These are phyloP conservation scores for Scutellaria baicalensis DNA, from an alignment of 257 asterid genomes.

Conservation along the genomic window DNA sequence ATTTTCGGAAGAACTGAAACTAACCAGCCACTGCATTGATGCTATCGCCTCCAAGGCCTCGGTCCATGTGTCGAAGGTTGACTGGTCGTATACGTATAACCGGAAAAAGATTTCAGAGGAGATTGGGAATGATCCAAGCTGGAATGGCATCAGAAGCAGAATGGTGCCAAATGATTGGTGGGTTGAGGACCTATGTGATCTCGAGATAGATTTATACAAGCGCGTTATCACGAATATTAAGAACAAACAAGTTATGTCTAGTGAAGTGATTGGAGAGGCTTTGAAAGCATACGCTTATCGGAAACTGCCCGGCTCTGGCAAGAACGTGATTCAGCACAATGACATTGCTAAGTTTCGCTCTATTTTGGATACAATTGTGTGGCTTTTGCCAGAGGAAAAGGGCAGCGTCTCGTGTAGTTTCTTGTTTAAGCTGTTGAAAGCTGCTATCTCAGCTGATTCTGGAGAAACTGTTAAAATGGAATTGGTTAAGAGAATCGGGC, in stretches of 20 bases:
- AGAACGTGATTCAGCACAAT: constrained; percentile 37
- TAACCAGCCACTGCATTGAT: constrained; percentile 63
- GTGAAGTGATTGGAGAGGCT: constrained; percentile 84
- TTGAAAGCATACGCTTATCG: constrained; percentile 74
- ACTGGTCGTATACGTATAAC: constrained; percentile 86
- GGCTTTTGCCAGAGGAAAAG: constrained; percentile 75
- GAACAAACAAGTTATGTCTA: constrained; percentile 42
- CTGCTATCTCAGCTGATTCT: constrained; percentile 55
- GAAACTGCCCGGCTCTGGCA: constrained; percentile 61
- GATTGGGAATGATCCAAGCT: constrained; percentile 49
- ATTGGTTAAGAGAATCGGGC: constrained; percentile 66
- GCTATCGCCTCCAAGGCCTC: constrained; percentile 80
- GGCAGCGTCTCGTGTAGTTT: constrained; percentile 74
- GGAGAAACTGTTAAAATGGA: constrained; percentile 49
- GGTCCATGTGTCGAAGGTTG: constrained; percentile 66
- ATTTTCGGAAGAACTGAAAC: constrained; percentile 66
- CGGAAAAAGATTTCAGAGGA: constrained; percentile 73
- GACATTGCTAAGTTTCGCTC: constrained; percentile 48
- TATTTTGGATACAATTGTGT: constrained; percentile 57
- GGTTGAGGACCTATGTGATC: constrained; percentile 89
- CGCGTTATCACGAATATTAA: constrained; percentile 47
- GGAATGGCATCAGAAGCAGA: constrained; percentile 57
- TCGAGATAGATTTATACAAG: constrained; percentile 69
- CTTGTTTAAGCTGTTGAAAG: constrained; percentile 78
- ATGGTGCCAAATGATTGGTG: constrained; percentile 87